These are phyloP conservation scores for Ophiognomonia clavigignenti-juglandacearum DNA, from an alignment of 2,329 filamentous ascomycete genomes.

Conservation along the genomic window DNA sequence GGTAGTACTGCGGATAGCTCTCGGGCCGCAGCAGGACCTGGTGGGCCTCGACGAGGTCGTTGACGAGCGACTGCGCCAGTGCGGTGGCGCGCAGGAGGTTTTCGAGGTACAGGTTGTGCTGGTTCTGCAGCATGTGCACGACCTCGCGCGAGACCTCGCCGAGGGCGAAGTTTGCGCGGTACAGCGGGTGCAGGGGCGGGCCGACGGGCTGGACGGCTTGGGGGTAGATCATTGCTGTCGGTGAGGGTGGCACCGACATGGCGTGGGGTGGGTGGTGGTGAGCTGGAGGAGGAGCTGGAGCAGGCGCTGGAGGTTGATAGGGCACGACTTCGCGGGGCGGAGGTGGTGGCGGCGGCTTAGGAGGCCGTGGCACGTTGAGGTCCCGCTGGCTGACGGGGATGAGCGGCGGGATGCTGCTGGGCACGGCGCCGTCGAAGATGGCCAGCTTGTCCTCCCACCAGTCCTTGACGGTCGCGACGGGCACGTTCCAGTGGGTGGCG, in stretches of 20 bases:
- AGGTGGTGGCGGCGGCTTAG: too few relatives aligned
- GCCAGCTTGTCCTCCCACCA: not conserved
- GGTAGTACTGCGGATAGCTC: not conserved
- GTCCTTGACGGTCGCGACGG: not conserved
- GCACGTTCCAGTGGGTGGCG: not conserved
- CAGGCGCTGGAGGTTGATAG: too few relatives aligned
- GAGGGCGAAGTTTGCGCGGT: not conserved
- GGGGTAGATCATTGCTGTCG: not conserved
- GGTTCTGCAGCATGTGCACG: not conserved
- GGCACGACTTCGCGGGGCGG: too few relatives aligned
- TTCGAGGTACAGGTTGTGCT: not conserved
- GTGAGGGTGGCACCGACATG: not conserved
- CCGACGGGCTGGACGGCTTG: not conserved
- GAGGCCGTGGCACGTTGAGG: too few relatives aligned
- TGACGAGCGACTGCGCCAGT: not conserved
- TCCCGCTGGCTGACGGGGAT: too few relatives aligned
- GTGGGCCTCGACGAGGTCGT: not conserved
- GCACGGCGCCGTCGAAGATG: not conserved
- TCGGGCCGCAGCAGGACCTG: not conserved
- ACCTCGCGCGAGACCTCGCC: not conserved
- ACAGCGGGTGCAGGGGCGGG: slow-evolving; percentile 1
- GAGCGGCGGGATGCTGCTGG: not conserved
- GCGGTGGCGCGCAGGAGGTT: not conserved
- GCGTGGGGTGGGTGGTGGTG: not conserved
- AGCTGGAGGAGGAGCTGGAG: not conserved